Evolutionary conservation across 495 filamentous ascomycete species (phyloP).

Genomic region (Lophiostoma macrostomum): DNA sequence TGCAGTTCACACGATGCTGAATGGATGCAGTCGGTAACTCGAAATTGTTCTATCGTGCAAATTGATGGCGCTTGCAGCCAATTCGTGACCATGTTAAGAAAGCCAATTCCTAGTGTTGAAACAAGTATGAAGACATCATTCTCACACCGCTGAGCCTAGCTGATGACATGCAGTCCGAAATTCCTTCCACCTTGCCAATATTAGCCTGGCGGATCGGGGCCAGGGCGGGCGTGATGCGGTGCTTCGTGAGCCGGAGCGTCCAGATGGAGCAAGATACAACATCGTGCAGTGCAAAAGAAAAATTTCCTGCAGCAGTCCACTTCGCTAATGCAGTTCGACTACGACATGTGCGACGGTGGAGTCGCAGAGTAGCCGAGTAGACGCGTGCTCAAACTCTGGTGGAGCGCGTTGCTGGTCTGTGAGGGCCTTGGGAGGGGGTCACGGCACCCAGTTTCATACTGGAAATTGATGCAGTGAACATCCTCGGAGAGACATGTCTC

Average conservation of each 20-base stretch:
- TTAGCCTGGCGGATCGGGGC: too few relatives aligned
- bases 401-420: constrained; percentile 1
- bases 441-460: background rate
- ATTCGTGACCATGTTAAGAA: too few relatives aligned
- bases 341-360: background rate
- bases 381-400: constrained; percentile 28
- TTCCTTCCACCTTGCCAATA: background rate
- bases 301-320: constrained; percentile 15
- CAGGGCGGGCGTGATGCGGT: too few relatives aligned
- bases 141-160: background rate
- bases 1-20: too few relatives aligned
- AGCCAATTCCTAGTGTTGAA: too few relatives aligned
- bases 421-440: background rate
- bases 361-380: constrained; percentile 7
- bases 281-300: constrained; percentile 23
- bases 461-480: too few relatives aligned
- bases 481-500: too few relatives aligned
- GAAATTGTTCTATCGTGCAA: too few relatives aligned
- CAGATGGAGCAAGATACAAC: background rate
- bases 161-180: background rate
- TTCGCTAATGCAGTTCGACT: constrained; percentile 7
- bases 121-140: background rate
- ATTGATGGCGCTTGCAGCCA: too few relatives aligned
- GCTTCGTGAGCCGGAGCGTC: background rate
- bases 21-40: too few relatives aligned